Evolutionary conservation across 306 rosid genomes (phyloP).

Genomic region (Trifolium dubium): DNA sequence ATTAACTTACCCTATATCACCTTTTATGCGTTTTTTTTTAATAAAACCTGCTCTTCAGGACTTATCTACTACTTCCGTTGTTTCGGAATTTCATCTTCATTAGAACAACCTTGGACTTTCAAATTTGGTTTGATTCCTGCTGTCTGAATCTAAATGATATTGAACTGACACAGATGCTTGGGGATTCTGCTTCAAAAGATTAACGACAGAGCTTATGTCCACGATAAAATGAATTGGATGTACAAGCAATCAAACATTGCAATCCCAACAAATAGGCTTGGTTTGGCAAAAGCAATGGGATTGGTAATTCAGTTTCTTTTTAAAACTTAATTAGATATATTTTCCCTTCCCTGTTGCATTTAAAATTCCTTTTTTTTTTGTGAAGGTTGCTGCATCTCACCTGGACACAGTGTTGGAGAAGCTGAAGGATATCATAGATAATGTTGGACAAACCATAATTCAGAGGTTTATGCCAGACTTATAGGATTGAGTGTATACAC

Average conservation of each 20-base stretch:
- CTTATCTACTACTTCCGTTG: conserved; percentile 1
- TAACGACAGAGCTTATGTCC: conserved; percentile 84
- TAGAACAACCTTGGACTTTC: conserved; percentile 12
- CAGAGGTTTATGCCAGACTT: conserved; percentile 68
- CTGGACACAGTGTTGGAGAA: conserved; percentile 95
- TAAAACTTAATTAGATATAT: conserved; percentile 25
- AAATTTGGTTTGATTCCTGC: conserved; percentile 18
- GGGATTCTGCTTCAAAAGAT: conserved; percentile 93
- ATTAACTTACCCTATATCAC: not conserved
- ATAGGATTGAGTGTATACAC: conserved; percentile 39
- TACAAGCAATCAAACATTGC: conserved; percentile 78
- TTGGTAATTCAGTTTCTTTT: conserved; percentile 58
- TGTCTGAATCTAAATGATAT: conserved; percentile 31
- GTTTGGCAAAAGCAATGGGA: conserved; percentile 98
- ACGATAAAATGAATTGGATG: conserved; percentile 86
- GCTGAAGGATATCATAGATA: conserved; percentile 89
- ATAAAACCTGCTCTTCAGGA: conserved; percentile 4
- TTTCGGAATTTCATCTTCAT: conserved; percentile 25
- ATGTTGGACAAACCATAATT: conserved; percentile 81
- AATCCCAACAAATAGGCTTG: conserved; percentile 87
- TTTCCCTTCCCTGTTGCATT: conserved; percentile 41
- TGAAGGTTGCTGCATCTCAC: conserved; percentile 97
- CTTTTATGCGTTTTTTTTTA: conserved; percentile 8
- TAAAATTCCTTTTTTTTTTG: conserved; percentile 34
- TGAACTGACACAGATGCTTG: conserved; percentile 70